These are phyloP conservation scores for Myxozyma mucilagina DNA, from an alignment of 805 yeast species.

Conservation along the genomic window DNA sequence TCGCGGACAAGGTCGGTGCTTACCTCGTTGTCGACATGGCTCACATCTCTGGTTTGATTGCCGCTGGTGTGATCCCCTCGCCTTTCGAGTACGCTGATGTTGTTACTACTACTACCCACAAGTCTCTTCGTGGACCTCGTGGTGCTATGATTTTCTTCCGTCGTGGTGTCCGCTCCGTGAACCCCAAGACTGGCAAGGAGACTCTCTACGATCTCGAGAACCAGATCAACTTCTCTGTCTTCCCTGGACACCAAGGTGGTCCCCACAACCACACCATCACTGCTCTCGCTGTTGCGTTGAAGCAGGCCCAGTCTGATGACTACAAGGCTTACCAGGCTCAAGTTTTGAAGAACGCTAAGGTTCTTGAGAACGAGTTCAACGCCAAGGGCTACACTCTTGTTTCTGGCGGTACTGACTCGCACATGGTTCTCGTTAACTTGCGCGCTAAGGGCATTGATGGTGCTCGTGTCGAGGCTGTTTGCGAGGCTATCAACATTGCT, in stretches of 20 bases:
- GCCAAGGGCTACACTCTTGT: conserved; percentile 76
- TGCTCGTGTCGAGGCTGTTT: conserved; percentile 93
- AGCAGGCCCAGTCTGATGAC: conserved; percentile 89
- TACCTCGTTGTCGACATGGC: conserved; percentile 98
- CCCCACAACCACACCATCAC: conserved; percentile 99
- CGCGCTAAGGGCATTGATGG: conserved; percentile 92
- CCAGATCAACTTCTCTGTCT: conserved; percentile 95
- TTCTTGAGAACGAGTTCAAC: conserved; percentile 73
- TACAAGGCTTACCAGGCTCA: conserved; percentile 86
- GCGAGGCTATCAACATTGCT: conserved; percentile 92
- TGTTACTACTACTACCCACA: conserved; percentile 98
- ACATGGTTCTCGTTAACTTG: conserved; percentile 87
- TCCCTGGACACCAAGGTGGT: conserved; percentile 99
- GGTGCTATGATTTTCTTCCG: conserved; percentile 99
- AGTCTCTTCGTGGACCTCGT: conserved; percentile 98
- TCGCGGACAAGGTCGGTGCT: conserved; percentile 97
- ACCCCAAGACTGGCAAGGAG: conserved; percentile 90
- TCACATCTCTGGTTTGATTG: conserved; percentile 92
- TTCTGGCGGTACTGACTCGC: conserved; percentile 95
- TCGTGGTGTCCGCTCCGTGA: conserved; percentile 85
- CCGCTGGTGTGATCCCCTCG: conserved; percentile 93
- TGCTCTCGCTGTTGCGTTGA: conserved; percentile 94
- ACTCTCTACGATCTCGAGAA: conserved; percentile 86
- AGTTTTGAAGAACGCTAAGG: conserved; percentile 84
- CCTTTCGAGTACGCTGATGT: conserved; percentile 97